phyloP scores from a whole-genome alignment of 305 asterid species.

The Fraxinus angustifolia region DNA sequence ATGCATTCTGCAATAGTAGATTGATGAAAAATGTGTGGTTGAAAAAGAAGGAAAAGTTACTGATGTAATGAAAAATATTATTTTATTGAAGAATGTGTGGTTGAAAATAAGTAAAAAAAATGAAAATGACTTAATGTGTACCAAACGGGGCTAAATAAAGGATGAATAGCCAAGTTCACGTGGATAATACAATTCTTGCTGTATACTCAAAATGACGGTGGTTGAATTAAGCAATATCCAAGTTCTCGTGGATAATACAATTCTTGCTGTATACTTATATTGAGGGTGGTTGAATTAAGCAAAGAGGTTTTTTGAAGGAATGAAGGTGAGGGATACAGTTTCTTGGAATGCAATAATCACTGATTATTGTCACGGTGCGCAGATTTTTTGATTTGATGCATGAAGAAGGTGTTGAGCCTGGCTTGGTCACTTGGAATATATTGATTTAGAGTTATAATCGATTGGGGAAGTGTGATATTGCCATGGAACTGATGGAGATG shows the following conservation, averaged over 20 bases:
- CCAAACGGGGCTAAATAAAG: slow-evolving; percentile 28
- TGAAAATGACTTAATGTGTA: too few relatives aligned
- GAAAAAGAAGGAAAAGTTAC: too few relatives aligned
- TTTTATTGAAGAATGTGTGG: too few relatives aligned
- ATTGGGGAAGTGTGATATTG: slow-evolving; percentile 54
- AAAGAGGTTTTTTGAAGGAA: slow-evolving; percentile 42
- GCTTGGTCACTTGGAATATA: slow-evolving; percentile 63
- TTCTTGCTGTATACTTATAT: slow-evolving; percentile 66
- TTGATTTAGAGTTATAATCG: slow-evolving; percentile 55
- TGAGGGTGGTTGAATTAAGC: slow-evolving; percentile 52
- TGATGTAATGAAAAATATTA: too few relatives aligned
- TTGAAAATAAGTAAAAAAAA: too few relatives aligned
- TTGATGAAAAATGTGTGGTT: too few relatives aligned
- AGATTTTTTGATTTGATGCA: slow-evolving; percentile 49
- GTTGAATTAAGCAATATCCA: slow-evolving; percentile 43
- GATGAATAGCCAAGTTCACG: slow-evolving; percentile 33
- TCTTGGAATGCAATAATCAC: slow-evolving; percentile 69
- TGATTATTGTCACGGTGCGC: slow-evolving; percentile 48
- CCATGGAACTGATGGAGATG: slow-evolving; percentile 67
- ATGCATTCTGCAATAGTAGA: too few relatives aligned
- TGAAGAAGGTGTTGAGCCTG: slow-evolving; percentile 46
- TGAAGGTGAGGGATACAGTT: slow-evolving; percentile 53
- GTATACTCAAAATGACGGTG: slow-evolving; percentile 66
- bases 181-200: slow-evolving; percentile 38
- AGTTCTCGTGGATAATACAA: slow-evolving; percentile 30